phyloP scores from a whole-genome alignment of 352 stramenopile species.

The Globisporangium canariense region DNA sequence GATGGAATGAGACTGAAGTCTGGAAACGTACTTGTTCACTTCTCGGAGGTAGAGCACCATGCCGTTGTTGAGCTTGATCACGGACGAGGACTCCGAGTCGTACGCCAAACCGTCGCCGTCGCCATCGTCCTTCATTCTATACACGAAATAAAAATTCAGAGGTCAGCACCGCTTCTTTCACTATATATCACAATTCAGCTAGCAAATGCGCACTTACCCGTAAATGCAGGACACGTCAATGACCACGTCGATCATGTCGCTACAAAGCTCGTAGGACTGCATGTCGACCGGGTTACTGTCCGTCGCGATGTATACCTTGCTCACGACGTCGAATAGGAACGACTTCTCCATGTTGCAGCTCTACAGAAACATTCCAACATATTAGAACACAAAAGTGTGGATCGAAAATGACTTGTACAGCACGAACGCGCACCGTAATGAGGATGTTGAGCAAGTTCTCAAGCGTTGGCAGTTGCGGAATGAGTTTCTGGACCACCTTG shows the following conservation, averaged over 20 bases:
- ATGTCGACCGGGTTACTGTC: slow-evolving; percentile 98
- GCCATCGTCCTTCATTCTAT: slow-evolving; percentile 86
- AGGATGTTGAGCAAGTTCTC: slow-evolving; percentile 98
- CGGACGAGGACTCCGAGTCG: slow-evolving; percentile 94
- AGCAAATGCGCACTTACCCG: slow-evolving; percentile 30
- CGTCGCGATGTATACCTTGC: slow-evolving; percentile 98
- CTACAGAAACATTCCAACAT: slow-evolving; percentile 27
- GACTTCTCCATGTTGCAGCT: slow-evolving; percentile 99
- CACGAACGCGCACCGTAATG: slow-evolving; percentile 58
- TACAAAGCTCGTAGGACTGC: slow-evolving; percentile 97
- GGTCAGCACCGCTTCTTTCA: not conserved
- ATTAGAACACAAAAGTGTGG: not conserved
- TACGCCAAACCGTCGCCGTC: slow-evolving; percentile 93
- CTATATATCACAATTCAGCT: slow-evolving; percentile 19
- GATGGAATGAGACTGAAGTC: not conserved
- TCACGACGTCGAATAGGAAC: slow-evolving; percentile 98
- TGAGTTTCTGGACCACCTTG: slow-evolving; percentile 97
- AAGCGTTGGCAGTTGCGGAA: slow-evolving; percentile 95
- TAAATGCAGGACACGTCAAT: slow-evolving; percentile 99
- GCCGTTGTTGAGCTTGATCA: slow-evolving; percentile 97
- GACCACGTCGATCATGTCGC: slow-evolving; percentile 99
- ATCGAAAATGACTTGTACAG: not conserved
- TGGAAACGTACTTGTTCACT: slow-evolving; percentile 83
- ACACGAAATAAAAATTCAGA: not conserved
- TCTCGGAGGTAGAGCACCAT: slow-evolving; percentile 95